Evolutionary conservation across 2,329 filamentous ascomycete species (phyloP), one percentile per base, ranked within the genome.

Genomic region (Trichophyton rubrum): DNA sequence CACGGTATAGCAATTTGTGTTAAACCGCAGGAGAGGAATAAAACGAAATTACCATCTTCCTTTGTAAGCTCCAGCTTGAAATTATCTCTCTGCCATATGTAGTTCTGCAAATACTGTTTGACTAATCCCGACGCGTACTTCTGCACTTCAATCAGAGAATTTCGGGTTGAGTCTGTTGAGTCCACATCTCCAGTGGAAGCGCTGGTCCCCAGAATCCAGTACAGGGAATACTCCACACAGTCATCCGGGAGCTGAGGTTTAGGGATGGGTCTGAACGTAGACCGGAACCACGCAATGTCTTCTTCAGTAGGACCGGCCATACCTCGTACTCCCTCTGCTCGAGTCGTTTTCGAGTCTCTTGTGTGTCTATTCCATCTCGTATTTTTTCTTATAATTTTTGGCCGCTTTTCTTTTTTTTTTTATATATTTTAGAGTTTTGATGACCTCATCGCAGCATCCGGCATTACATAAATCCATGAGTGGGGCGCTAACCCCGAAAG

Each of bases 31-130:
- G 64, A 59, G 51, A 15, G 22, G 11, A 13, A 30, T 20, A n/a
- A 49, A 24, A 51, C 17, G n/a, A 49, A 64, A 77, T 68, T 70
- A 85, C 85, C 84, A 67, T 86, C 74, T 78, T 86, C 68, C 78
- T 78, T 78, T 49, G 75, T 70, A 33, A 84, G 72, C 17, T 87
- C 82, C 4, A 96, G 75, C n/a, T 79, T 80, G 64, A 99, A 91
- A 0, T 79, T 76, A 59, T 96, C 90, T 11, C 90, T 84, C 71
- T 99, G 93, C 93, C 93, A 99, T 64, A 99, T 95, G 68, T 96
- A 96, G 63, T 89, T 86, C 66, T 83, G 85, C n/a, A 92, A 79
- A 6, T 90, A 75, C 2, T 80, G 77, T 49, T 83, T 83, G 27
- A 76, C 77, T n/a, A 93, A 73, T 30, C 84, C 79, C 1, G 80